Percentiles rank a stretch among this genome's conserved stretches.
Conservation (phyloP, 495 filamentous ascomycete genomes). For the Tuber magnatum region DNA sequence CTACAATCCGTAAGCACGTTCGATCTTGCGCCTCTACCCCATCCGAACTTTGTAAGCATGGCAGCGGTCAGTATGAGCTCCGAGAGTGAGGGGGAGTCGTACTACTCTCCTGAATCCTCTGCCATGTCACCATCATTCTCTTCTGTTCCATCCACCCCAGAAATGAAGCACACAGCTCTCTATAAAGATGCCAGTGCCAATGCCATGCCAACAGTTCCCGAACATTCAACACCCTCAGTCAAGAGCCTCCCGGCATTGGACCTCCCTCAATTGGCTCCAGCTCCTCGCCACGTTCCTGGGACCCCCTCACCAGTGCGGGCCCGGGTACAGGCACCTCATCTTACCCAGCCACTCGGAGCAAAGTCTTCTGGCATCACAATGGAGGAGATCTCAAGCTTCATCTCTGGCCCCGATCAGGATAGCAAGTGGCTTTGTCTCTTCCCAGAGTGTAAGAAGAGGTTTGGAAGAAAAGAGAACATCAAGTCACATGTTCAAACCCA, state of each 20-base stretch:
- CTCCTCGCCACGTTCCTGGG: conserved; percentile 16
- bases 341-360: conserved; percentile 22
- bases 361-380: conserved; percentile 70
- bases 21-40: conserved; percentile 38
- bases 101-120: conserved; percentile 44
- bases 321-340: conserved; percentile 20
- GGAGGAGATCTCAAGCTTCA: conserved; percentile 80
- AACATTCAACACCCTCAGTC: conserved; percentile 18
- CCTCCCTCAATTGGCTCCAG: conserved; percentile 32
- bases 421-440: conserved; percentile 84
- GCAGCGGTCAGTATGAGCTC: conserved; percentile 37
- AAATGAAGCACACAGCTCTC: conserved; percentile 20
- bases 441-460: conserved; percentile 71
- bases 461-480: conserved; percentile 93
- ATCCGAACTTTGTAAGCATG: conserved; percentile 39
- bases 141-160: conserved; percentile 44
- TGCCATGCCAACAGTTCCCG: conserved; percentile 29
- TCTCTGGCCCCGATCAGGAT: conserved; percentile 66
- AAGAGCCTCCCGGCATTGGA: conserved; percentile 20
- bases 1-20: conserved; percentile 36
- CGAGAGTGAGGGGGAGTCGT: conserved; percentile 37
- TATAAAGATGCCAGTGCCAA: conserved; percentile 11
- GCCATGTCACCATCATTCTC: conserved; percentile 45
- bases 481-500: conserved; percentile 97
- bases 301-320: conserved; percentile 29